A percentile compares a stretch with the other conserved stretches of the same genome.
phyloP scores from a whole-genome alignment of 2,329 filamentous ascomycete genomes.

The Davidsoniella eucalypti region DNA sequence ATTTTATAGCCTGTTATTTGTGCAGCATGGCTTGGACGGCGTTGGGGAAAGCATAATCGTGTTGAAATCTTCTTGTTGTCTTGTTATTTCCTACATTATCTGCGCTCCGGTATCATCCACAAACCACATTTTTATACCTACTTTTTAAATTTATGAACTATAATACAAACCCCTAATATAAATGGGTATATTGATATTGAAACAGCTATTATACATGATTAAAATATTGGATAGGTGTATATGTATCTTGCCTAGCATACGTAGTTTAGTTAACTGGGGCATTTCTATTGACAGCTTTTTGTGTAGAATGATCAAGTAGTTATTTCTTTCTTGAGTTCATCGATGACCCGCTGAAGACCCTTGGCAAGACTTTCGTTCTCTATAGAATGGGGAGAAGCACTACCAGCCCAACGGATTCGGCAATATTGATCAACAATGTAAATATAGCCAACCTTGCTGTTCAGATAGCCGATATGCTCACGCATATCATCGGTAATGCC shows the following conservation, averaged over 20 bases:
- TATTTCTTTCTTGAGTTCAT: conserved; percentile 34
- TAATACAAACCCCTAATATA: neutral
- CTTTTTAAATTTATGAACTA: neutral
- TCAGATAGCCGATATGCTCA: conserved; percentile 54
- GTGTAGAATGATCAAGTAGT: conserved; percentile 17
- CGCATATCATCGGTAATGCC: conserved; percentile 44
- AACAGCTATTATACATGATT: neutral
- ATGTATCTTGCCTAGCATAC: neutral
- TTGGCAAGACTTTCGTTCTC: conserved; percentile 53
- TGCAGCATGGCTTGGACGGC: conserved; percentile 16
- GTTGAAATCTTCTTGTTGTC: neutral
- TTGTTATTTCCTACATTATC: neutral
- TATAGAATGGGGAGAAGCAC: conserved; percentile 46
- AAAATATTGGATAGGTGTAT: neutral
- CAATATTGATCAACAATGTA: conserved; percentile 80
- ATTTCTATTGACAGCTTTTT: conserved; percentile 5
- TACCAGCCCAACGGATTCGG: conserved; percentile 87
- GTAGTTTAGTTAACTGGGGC: neutral
- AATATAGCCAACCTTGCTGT: conserved; percentile 83
- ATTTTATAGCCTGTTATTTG: conserved; percentile 19
- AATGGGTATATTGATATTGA: neutral
- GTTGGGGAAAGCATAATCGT: conserved; percentile 9
- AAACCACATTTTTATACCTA: too few species aligned
- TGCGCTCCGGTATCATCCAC: too few species aligned
- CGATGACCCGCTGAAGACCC: conserved; percentile 44